These are phyloP conservation scores for Wickerhamomyces tratensis DNA, from an alignment of 805 yeast species.

Conservation along the genomic window DNA sequence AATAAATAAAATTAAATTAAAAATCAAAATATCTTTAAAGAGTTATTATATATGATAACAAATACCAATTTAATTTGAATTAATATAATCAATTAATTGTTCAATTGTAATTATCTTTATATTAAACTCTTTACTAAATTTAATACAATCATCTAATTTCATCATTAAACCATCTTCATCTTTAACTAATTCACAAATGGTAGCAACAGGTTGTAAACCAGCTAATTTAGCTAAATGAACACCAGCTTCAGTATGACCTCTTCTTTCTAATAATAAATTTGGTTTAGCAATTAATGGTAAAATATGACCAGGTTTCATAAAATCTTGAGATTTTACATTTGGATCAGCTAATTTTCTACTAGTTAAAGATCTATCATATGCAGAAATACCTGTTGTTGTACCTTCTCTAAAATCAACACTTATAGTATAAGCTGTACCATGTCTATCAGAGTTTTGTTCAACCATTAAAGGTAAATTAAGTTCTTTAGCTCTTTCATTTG, in stretches of 20 bases:
- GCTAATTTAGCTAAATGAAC: slow-evolving; percentile 77
- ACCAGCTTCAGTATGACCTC: slow-evolving; percentile 97
- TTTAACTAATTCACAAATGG: slow-evolving; percentile 87
- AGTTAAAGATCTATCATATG: slow-evolving; percentile 87
- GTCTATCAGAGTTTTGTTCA: slow-evolving; percentile 56
- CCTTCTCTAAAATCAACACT: slow-evolving; percentile 82
- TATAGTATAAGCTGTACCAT: slow-evolving; percentile 94
- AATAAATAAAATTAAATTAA: too few relatives aligned
- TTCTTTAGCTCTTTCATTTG: slow-evolving; percentile 67
- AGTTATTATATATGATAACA: too few relatives aligned
- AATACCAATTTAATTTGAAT: slow-evolving; percentile 2
- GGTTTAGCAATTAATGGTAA: slow-evolving; percentile 87
- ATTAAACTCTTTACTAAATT: slow-evolving; percentile 51
- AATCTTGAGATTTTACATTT: slow-evolving; percentile 45
- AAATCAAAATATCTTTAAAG: too few relatives aligned
- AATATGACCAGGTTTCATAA: slow-evolving; percentile 89
- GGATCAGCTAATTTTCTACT: slow-evolving; percentile 62
- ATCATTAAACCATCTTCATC: slow-evolving; percentile 95
- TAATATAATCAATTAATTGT: slow-evolving; percentile 49
- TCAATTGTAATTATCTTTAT: slow-evolving; percentile 75
- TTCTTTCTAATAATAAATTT: slow-evolving; percentile 71
- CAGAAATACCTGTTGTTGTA: slow-evolving; percentile 95
- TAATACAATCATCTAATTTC: slow-evolving; percentile 78
- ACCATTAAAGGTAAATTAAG: slow-evolving; percentile 73
- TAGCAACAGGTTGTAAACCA: slow-evolving; percentile 78